Conservation (phyloP, 2,329 filamentous ascomycete genomes). For the Alternaria consortialis region DNA sequence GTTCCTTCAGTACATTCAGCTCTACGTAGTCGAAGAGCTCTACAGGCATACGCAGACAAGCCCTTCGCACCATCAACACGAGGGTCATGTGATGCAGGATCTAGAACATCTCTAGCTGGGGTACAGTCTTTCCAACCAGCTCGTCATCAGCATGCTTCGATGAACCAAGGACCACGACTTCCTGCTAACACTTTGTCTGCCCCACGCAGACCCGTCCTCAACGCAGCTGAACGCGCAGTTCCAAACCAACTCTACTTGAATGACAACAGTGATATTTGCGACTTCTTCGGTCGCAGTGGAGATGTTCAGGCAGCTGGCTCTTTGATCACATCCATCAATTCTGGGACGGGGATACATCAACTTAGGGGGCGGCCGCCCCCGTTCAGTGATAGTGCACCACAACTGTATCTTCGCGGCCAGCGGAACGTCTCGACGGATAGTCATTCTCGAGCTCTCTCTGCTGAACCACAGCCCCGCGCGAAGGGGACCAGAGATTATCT, state of each 20-base stretch:
- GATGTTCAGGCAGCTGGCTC: not conserved
- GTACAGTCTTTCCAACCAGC: not conserved
- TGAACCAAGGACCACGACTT: constrained; percentile 1
- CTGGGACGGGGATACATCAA: not conserved
- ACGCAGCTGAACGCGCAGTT: not conserved
- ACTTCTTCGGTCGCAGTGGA: constrained; percentile 27
- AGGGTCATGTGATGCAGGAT: constrained; percentile 28
- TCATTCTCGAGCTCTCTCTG: constrained; percentile 5
- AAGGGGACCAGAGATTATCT: not conserved
- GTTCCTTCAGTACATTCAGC: not conserved
- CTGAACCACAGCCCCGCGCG: constrained; percentile 1
- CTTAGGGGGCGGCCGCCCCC: too few species aligned
- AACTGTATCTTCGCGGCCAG: not conserved
- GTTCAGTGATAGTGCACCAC: not conserved
- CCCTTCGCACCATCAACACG: constrained; percentile 40
- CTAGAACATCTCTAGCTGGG: constrained; percentile 27
- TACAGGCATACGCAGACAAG: constrained; percentile 28
- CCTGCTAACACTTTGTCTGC: not conserved
- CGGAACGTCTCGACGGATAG: not conserved
- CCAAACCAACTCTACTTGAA: constrained; percentile 8
- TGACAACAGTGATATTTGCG: constrained; percentile 38
- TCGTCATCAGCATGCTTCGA: constrained; percentile 3
- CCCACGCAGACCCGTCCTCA: not conserved
- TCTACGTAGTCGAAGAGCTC: constrained; percentile 9
- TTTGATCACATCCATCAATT: constrained; percentile 23